These are phyloP conservation scores for Penicillium sp. DNA, from an alignment of 2,329 filamentous ascomycete species.

Conservation along the genomic window DNA sequence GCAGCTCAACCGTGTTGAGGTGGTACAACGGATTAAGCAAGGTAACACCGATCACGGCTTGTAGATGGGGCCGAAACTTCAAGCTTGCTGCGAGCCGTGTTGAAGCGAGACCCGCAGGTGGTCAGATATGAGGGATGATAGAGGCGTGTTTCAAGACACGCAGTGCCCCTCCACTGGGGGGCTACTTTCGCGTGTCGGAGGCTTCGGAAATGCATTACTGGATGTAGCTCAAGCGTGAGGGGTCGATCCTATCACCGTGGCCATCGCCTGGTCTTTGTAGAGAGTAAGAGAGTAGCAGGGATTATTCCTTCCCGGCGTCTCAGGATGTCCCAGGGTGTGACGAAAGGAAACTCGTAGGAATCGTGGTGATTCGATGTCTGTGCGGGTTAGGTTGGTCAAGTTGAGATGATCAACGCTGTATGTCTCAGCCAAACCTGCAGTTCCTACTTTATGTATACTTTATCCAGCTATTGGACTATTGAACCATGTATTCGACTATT, in stretches of 20 bases:
- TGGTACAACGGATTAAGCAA: neutral
- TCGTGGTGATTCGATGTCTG: too few species aligned
- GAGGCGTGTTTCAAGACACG: slow-evolving; percentile 8
- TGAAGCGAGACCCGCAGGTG: slow-evolving; percentile 8
- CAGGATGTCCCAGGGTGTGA: too few species aligned
- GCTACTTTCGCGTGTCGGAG: slow-evolving; percentile 3
- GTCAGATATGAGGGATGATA: neutral
- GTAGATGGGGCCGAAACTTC: slow-evolving; percentile 2
- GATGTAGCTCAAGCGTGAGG: slow-evolving; percentile 5
- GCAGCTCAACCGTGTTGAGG: neutral
- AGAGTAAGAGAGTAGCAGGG: too few species aligned
- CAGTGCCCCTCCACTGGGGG: slow-evolving; percentile 1
- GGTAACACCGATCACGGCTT: neutral
- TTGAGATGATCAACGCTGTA: too few species aligned
- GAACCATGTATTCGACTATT: too few species aligned
- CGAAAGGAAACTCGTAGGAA: too few species aligned
- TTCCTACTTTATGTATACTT: too few species aligned
- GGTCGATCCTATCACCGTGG: neutral
- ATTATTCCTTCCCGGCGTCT: too few species aligned
- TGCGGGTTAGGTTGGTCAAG: too few species aligned
- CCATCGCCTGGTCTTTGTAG: neutral
- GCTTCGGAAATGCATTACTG: slow-evolving; percentile 14
- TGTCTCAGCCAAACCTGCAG: too few species aligned
- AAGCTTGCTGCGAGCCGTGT: neutral
- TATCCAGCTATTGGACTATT: too few species aligned